A percentile compares a stretch with the other conserved stretches of the same genome.
Conservation (phyloP, 345 rosid genomes). For the Lepidium africanum region DNA sequence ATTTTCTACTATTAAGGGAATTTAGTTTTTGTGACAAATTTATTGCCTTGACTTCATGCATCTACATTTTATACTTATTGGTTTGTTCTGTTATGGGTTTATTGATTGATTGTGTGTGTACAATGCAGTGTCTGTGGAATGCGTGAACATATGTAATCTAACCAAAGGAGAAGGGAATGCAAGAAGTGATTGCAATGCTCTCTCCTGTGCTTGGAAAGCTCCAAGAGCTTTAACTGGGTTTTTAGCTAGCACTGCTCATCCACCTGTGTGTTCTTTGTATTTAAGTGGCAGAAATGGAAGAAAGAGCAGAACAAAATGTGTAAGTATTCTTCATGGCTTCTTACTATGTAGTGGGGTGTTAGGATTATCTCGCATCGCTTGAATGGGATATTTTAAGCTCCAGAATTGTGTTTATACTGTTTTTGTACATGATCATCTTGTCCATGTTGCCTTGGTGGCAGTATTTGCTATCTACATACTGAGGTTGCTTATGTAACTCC, state of each 20-base stretch:
- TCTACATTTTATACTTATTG: neutral
- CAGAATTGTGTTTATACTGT: neutral
- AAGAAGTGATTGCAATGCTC: constrained; percentile 62
- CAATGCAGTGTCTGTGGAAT: constrained; percentile 71
- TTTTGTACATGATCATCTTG: neutral
- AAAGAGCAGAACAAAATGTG: constrained; percentile 37
- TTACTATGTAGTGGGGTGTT: neutral
- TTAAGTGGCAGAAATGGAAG: constrained; percentile 33
- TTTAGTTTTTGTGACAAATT: neutral
- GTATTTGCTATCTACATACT: neutral
- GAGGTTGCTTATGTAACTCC: constrained; percentile 1
- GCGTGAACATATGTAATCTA: constrained; percentile 70
- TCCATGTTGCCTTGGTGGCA: neutral
- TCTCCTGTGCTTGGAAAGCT: constrained; percentile 88
- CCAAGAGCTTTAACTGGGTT: constrained; percentile 85
- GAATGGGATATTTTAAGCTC: neutral
- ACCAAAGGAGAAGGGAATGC: constrained; percentile 63
- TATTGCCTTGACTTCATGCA: neutral
- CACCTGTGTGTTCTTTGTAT: constrained; percentile 40
- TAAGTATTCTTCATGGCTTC: constrained; percentile 30
- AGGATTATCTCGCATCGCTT: neutral
- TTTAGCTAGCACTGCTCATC: constrained; percentile 75
- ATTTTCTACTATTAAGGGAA: neutral
- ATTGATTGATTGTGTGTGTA: neutral
- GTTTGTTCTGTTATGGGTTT: neutral